Evolutionary conservation across 2,329 filamentous ascomycete species (phyloP), one percentile per base, ranked within the genome.

Genomic region (Apiospora aurea): DNA sequence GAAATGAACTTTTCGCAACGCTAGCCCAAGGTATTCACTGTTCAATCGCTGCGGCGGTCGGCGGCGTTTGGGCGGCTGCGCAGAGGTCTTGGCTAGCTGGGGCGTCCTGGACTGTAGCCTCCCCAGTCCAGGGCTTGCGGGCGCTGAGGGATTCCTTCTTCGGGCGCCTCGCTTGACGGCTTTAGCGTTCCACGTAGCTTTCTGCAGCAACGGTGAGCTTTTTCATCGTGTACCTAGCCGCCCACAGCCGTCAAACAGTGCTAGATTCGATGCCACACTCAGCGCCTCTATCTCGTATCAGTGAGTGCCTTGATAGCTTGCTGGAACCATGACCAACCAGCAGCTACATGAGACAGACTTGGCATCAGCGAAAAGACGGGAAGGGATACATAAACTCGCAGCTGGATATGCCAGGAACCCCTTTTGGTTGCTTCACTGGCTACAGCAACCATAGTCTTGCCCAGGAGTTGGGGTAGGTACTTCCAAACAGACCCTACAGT

Each of bases 271-370:
- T 38, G 53, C 57, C 57, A 64, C 57, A 64, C 18, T 29, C 34
- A 24, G 57, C 34, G 57, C 34, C 57, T 64, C 57, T 64, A 41
- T 34, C 57, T 64, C 57, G 57, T 41, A 64, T 64, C 18, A 41
- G 11, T 41, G 57, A 41, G 57, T 2, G 11, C 16, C 18, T 10
- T 26, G 16, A 8, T 38, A 41, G 57, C 34, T n/a, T 64, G 34
- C 34, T 41, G 18, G 10, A 34, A 5, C 57, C 18, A 41, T 41
- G 34, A 4, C 34, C 57, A 64, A 41, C 10, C 18, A 41, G 1
- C 34, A n/a, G 8, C 34, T 41, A 41, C 8, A 61, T 61, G 21
- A 1, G 5, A 6, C 8, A n/a, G 57, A n/a, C 29, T 41, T 41
- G 34, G 57, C 57, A 43, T 38, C 34, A 41, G 21, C 57, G 7